Evolutionary conservation across 2,329 filamentous ascomycete genomes (phyloP), one percentile per base, ranked within the genome.

Genomic region (Ophiostoma fasciatum): DNA sequence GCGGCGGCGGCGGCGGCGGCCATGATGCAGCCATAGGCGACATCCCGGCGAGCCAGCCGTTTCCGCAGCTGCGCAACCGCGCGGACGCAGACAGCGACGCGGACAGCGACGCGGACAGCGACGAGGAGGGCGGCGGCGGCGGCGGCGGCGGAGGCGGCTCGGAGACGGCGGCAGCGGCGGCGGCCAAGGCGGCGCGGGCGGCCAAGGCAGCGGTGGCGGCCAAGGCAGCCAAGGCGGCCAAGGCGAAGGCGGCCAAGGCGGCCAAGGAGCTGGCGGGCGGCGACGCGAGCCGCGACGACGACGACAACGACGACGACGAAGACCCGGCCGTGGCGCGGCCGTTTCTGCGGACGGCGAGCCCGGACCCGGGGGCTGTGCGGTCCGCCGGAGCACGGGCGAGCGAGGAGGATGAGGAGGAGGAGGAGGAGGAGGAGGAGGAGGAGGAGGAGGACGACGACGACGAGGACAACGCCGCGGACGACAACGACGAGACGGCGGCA

Each of bases 281-380:
- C n/a, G 7, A 17, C 17, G 9, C 15, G 35, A 33, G 7, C 40
- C 37, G 23, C 17, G 37, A 25, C 21, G 42, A 31, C 11, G 46
- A 42, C 22, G 64, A 67, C 41, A 64, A 66, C 35, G 68, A 72
- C 42, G 67, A 71, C 43, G 68, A 71, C 31, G 71, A 74, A 40
- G 71, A 75, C 43, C 63, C 64, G 8, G 64, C 67, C 1, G 62
- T 74, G 25, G 68, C 70, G 18, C 62, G 62, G 40, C 71, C 72
- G 4, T 75, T 75, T 40, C 54, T 68, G 18, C 64, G 72, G 31
- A 68, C 62, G 4, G 62, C 59, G 17, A 75, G 68, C 46, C 69
- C 66, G 10, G 61, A 68, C 29, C 36, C 40, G 12, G 37, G 40
- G 28, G 53, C 60, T 7, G 47, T 49, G 4, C 55, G 55, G 9